These are phyloP conservation scores for Bertia moriformis DNA, from an alignment of 2,329 filamentous ascomycete species.

Conservation along the genomic window DNA sequence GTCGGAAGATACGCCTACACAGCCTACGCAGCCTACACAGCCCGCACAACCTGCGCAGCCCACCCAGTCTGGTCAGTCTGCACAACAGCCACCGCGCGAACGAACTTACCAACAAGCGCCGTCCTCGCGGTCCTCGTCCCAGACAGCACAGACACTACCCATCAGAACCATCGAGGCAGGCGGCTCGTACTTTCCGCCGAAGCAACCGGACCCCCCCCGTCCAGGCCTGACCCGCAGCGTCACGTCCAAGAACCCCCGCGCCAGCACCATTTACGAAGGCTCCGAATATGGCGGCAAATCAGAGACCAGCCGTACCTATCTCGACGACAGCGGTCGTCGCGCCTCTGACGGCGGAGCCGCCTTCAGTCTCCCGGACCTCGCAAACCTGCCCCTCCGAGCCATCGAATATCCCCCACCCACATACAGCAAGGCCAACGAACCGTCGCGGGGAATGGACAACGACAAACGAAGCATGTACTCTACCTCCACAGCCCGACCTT, in stretches of 20 bases:
- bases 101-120: neutral
- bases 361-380: neutral
- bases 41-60: neutral
- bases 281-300: neutral
- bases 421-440: neutral
- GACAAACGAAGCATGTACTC: neutral
- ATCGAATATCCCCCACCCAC: neutral
- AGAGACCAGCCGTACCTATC: neutral
- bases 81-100: too few species aligned
- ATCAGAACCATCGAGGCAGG: neutral
- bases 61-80: neutral
- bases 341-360: slow-evolving; percentile 1
- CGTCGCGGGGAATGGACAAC: neutral
- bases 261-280: slow-evolving; percentile 1
- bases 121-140: neutral
- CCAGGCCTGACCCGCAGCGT: neutral
- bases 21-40: neutral
- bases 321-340: neutral
- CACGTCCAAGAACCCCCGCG: neutral
- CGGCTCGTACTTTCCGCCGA: too few species aligned
- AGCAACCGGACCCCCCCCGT: too few species aligned
- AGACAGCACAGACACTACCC: neutral
- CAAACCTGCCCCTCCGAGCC: neutral
- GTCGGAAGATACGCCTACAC: neutral
- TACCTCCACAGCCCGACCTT: neutral